These are phyloP conservation scores for Magnaporthales sp. DNA, from an alignment of 2,329 filamentous ascomycete genomes.

Conservation along the genomic window DNA sequence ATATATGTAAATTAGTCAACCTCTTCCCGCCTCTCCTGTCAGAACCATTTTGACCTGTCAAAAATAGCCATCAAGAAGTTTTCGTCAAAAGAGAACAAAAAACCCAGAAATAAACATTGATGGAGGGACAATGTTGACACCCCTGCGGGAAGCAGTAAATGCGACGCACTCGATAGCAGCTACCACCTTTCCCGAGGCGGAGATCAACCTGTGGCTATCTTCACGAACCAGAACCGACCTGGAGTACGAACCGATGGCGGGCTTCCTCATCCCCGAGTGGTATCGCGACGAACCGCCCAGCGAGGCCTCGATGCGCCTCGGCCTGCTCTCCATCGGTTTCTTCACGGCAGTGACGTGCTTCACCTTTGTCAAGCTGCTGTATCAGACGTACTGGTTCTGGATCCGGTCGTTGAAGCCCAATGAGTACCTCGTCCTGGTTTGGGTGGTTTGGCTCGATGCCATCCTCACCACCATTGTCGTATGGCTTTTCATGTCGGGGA, in stretches of 20 bases:
- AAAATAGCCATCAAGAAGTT: too few relatives aligned
- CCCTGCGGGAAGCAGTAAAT: neutral
- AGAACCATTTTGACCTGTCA: too few relatives aligned
- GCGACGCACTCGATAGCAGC: neutral
- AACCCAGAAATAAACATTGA: neutral
- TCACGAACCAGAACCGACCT: neutral
- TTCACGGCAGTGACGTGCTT: conserved; percentile 8
- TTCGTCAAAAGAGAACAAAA: neutral
- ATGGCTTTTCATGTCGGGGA: neutral
- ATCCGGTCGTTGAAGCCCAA: neutral
- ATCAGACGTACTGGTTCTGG: neutral
- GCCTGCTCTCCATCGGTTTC: neutral
- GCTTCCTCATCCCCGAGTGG: neutral
- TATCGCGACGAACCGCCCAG: neutral
- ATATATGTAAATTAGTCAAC: too few relatives aligned
- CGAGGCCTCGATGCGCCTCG: neutral
- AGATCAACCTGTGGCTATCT: too few relatives aligned
- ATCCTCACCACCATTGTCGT: neutral
- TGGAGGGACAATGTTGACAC: neutral
- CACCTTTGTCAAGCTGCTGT: neutral
- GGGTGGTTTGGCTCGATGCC: neutral
- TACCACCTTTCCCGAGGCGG: neutral
- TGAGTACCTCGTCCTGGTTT: neutral
- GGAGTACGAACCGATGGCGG: neutral
- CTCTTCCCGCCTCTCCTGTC: too few relatives aligned